phyloP scores from a whole-genome alignment of 106 monocot genomes.

The Iris macrosiphon region DNA sequence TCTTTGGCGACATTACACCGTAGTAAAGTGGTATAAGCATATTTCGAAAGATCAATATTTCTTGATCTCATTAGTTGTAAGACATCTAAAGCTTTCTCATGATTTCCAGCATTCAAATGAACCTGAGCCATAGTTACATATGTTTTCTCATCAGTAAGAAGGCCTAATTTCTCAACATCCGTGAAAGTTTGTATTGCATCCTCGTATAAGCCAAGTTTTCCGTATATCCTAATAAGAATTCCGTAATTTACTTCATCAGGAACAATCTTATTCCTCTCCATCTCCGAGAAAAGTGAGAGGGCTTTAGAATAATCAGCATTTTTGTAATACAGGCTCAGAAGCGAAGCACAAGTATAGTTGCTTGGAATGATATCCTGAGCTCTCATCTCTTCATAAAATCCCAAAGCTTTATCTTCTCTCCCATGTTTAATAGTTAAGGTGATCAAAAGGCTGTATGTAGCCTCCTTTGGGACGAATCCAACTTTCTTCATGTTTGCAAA shows the following conservation, averaged over 20 bases:
- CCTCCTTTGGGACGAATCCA: constrained; percentile 66
- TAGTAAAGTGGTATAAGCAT: constrained; percentile 58
- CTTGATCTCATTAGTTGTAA: constrained; percentile 65
- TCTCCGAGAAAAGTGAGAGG: constrained; percentile 72
- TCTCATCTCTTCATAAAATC: constrained; percentile 79
- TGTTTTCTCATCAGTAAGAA: constrained; percentile 80
- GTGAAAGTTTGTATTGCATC: constrained; percentile 70
- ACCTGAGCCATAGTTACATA: constrained; percentile 91
- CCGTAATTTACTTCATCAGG: constrained; percentile 96
- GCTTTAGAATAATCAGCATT: constrained; percentile 80
- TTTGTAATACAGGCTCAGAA: constrained; percentile 65
- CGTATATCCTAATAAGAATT: constrained; percentile 91
- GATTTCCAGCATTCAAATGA: constrained; percentile 58
- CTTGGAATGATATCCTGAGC: constrained; percentile 60
- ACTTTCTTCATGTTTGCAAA: constrained; percentile 58
- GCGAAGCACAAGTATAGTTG: constrained; percentile 73
- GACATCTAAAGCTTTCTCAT: constrained; percentile 61
- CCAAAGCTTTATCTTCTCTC: constrained; percentile 48
- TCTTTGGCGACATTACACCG: constrained; percentile 62
- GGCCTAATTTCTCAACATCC: constrained; percentile 51
- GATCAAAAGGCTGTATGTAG: constrained; percentile 72
- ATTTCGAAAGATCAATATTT: constrained; percentile 54
- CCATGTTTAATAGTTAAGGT: constrained; percentile 41
- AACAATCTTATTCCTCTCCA: constrained; percentile 57
- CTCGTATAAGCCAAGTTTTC: constrained; percentile 83